Percentiles rank a stretch among this genome's conserved stretches.
Evolutionary conservation across 495 filamentous ascomycete species (phyloP).

Genomic region (Annulohypoxylon bovei): DNA sequence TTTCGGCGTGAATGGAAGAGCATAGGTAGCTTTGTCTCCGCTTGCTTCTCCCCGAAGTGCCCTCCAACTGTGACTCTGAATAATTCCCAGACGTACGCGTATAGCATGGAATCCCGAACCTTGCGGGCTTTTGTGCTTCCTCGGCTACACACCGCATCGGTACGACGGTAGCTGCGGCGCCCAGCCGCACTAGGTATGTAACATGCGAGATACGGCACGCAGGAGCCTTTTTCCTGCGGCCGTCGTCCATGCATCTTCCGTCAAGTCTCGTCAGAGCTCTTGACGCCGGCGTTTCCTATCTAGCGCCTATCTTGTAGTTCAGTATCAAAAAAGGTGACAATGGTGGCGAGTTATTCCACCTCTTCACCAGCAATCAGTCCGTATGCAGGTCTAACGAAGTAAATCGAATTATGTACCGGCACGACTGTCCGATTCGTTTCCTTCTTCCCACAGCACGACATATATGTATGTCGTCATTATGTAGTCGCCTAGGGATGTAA

Average conservation of each 20-base stretch:
- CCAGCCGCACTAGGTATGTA: constrained; percentile 26
- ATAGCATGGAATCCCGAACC: constrained; percentile 11
- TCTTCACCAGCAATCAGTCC: constrained; percentile 17
- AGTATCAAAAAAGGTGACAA: neutral
- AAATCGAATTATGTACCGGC: constrained; percentile 16
- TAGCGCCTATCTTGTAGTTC: constrained; percentile 16
- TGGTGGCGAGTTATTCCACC: constrained; percentile 6
- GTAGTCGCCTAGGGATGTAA: constrained; percentile 11
- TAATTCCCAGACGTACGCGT: neutral
- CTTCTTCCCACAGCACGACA: neutral
- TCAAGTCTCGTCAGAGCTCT: constrained; percentile 22
- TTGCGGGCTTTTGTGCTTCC: constrained; percentile 27
- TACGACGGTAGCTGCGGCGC: constrained; percentile 33
- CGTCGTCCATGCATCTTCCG: constrained; percentile 9
- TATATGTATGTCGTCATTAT: constrained; percentile 33
- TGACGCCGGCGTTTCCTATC: constrained; percentile 28
- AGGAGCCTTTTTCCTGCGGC: constrained; percentile 29
- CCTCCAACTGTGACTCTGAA: constrained; percentile 13
- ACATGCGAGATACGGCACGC: constrained; percentile 32
- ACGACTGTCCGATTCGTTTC: constrained; percentile 6
- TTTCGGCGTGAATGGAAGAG: constrained; percentile 24
- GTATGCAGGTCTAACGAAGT: constrained; percentile 3
- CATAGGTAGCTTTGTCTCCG: constrained; percentile 15
- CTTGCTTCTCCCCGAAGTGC: neutral
- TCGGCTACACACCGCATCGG: constrained; percentile 31